Evolutionary conservation across 805 yeast genomes (phyloP), one percentile per base, ranked within the genome.

Genomic region (Kuraishia borneana): DNA sequence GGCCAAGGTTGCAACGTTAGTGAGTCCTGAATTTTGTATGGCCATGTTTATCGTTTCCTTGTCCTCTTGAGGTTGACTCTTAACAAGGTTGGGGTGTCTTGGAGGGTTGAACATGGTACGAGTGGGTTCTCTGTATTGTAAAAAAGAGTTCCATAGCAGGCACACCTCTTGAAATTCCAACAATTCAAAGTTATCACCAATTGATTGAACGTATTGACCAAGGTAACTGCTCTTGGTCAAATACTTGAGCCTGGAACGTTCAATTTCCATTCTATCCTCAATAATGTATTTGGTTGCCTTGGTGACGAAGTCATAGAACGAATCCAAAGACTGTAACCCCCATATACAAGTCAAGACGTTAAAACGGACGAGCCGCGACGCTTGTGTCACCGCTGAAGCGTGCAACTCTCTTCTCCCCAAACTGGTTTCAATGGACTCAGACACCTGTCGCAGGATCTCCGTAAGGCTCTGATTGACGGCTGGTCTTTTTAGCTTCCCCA

Each of bases 241-340:
- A 12, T 12, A 16, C 16, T 25, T 25, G 7, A 6, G 7, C 16
- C 13, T 25, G 16, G 32, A 7, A 13, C 16, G 10, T 35, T 47
- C 43, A 33, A 42, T 45, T 36, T 47, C 38, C 13, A 54, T 50
- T 4, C 54, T 45, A 12, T 56, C 55, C 33, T 63, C 56, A 1
- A 54, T 56, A 10, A 67, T 35, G 13, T 64, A 36, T 2, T 47
- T 37, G n/a, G 47, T 51, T 3, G 60, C 43, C 13, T 48, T 48
- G 6, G 48, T 38, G 7, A 66, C 42, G 40, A 59, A 62, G 2
- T 60, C 45, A 39, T 67, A 66, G 26, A 76, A 53, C 3, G 54
- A 51, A 39, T 76, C 81, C 12, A 73, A 56, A 0, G 72, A 60
- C 13, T 60, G 47, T 31, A 76, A 52, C 1, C 51, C 45, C 78